Evolutionary conservation across 345 rosid genomes (phyloP).

Genomic region (Viola odorata): DNA sequence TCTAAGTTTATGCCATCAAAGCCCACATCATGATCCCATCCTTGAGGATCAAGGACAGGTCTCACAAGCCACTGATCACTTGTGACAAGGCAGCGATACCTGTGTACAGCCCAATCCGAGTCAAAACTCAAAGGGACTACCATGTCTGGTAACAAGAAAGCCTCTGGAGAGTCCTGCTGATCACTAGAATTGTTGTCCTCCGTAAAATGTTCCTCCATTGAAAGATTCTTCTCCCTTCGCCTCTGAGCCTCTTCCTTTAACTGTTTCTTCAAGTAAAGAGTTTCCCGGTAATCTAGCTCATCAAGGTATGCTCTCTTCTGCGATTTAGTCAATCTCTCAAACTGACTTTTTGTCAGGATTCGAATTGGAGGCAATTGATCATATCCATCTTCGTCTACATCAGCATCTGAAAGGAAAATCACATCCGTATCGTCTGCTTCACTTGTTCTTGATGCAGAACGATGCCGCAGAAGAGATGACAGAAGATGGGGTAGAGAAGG

Average conservation of each 20-base stretch:
- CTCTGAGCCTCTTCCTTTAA: constrained; percentile 60
- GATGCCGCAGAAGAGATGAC: constrained; percentile 60
- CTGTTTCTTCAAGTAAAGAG: constrained; percentile 76
- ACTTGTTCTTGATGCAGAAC: constrained; percentile 35
- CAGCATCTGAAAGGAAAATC: constrained; percentile 41
- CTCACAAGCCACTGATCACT: constrained; percentile 58
- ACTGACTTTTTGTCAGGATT: constrained; percentile 70
- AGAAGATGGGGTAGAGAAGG: constrained; percentile 95
- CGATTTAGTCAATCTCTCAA: constrained; percentile 52
- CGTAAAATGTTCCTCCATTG: constrained; percentile 26
- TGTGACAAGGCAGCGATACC: constrained; percentile 55
- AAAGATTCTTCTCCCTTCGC: constrained; percentile 41
- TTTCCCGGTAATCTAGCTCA: constrained; percentile 86
- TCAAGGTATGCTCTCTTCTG: constrained; percentile 81
- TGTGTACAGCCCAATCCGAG: constrained; percentile 54
- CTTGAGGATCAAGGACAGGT: constrained; percentile 88
- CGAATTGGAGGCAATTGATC: constrained; percentile 82
- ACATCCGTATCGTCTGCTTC: constrained; percentile 51
- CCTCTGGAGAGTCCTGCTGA: constrained; percentile 39
- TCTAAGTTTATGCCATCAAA: constrained; percentile 86
- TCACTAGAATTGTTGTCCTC: constrained; percentile 27
- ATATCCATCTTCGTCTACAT: constrained; percentile 67
- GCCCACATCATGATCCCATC: constrained; percentile 96
- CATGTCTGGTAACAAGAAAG: constrained; percentile 65
- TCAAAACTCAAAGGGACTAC: constrained; percentile 81